Conservation (phyloP, 345 rosid species). For the Lagerstroemia speciosa region DNA sequence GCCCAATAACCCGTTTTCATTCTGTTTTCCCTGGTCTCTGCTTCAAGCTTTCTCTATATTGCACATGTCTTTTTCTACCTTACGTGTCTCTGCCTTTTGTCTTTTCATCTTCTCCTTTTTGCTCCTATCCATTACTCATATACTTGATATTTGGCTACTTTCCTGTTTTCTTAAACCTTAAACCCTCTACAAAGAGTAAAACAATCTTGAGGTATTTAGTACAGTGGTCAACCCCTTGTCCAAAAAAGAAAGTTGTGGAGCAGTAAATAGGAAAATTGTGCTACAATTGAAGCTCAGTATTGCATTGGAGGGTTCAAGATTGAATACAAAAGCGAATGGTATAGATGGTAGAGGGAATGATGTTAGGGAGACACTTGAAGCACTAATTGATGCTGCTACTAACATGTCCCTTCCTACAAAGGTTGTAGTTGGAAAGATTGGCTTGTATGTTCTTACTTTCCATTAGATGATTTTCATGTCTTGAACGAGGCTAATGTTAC, state of each 20-base stretch:
- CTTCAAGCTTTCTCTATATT: no score
- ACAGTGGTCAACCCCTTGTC: conserved; percentile 25
- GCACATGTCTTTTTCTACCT: no score
- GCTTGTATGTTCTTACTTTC: neutral
- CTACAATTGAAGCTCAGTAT: conserved; percentile 24
- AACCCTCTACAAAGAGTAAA: conserved; percentile 42
- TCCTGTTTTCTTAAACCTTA: conserved; percentile 56
- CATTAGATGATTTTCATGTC: neutral
- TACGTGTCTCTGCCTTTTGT: no score
- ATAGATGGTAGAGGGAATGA: conserved; percentile 33
- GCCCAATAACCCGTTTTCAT: no score
- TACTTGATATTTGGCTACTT: conserved; percentile 10
- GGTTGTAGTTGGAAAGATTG: conserved; percentile 31
- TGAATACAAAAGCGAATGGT: conserved; percentile 26
- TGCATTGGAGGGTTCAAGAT: conserved; percentile 24
- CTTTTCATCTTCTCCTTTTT: no score
- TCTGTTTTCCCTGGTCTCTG: no score
- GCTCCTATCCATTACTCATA: no score
- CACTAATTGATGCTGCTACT: conserved; percentile 32
- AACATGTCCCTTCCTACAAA: conserved; percentile 58
- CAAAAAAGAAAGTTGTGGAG: conserved; percentile 27
- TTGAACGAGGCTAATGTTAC: neutral
- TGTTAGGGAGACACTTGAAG: conserved; percentile 25
- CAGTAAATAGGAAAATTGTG: conserved; percentile 39
- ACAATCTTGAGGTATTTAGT: conserved; percentile 31